phyloP scores from a whole-genome alignment of 768 basidiomycete genomes.

The Xerocomus spinulosus region DNA sequence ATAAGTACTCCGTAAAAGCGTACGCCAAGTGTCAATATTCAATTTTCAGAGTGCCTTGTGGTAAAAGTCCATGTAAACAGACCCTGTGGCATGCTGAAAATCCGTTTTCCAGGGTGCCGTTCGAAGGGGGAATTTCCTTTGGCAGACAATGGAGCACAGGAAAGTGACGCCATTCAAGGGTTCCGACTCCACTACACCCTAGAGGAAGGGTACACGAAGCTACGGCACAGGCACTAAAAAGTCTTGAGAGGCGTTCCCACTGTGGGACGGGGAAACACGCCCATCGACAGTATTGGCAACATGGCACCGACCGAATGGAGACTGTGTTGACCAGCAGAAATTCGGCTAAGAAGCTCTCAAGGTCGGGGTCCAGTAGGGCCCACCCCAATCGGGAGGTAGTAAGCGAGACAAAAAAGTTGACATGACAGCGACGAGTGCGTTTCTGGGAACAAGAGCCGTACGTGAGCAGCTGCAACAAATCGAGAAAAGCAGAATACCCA shows the following conservation, averaged over 20 bases:
- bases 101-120: constrained; percentile 7
- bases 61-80: constrained; percentile 8
- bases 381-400: not conserved
- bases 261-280: constrained; percentile 15
- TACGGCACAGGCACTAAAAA: constrained; percentile 1
- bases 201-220: not conserved
- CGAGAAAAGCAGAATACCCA: not conserved
- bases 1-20: constrained; percentile 19
- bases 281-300: not conserved
- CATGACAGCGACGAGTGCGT: constrained; percentile 7
- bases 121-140: constrained; percentile 2
- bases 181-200: not conserved
- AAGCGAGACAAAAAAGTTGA: constrained; percentile 4
- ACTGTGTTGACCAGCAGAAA: not conserved
- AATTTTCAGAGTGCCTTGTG: constrained; percentile 14
- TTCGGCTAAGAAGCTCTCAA: not conserved
- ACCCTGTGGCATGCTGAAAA: constrained; percentile 19
- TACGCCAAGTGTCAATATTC: constrained; percentile 7
- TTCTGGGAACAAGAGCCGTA: constrained; percentile 7
- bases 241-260: constrained; percentile 14
- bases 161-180: not conserved
- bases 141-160: not conserved
- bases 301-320: constrained; percentile 15
- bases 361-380: not conserved
- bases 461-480: not conserved